Conservation (phyloP, 306 rosid genomes). For the Benincasa hispida region DNA sequence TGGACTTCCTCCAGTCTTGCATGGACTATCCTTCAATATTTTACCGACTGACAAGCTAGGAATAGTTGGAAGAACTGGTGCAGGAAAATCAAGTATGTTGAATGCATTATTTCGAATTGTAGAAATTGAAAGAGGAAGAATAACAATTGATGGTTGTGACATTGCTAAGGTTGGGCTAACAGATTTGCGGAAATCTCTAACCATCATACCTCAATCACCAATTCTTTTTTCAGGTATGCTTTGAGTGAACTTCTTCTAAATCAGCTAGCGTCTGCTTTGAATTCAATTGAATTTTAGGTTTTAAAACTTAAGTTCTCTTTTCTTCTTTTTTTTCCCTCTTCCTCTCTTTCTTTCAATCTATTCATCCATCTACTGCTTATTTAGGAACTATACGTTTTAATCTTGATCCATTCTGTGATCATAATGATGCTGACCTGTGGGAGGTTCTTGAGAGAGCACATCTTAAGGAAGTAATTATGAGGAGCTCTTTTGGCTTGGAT, state of each 20-base stretch:
- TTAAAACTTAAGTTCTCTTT: neutral
- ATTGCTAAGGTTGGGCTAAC: constrained; percentile 53
- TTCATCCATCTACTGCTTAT: neutral
- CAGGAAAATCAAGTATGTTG: constrained; percentile 93
- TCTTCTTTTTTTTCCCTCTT: neutral
- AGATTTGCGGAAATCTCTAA: constrained; percentile 63
- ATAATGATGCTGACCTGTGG: constrained; percentile 79
- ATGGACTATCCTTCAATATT: constrained; percentile 53
- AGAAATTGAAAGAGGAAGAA: constrained; percentile 62
- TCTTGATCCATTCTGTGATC: constrained; percentile 76
- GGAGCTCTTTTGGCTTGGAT: constrained; percentile 71
- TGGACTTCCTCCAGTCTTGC: constrained; percentile 79
- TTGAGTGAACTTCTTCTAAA: neutral
- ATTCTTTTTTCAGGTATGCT: constrained; percentile 74
- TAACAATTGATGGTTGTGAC: constrained; percentile 56
- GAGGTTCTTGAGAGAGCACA: constrained; percentile 79
- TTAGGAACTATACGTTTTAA: constrained; percentile 76
- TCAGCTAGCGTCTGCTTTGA: neutral
- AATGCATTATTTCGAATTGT: constrained; percentile 77
- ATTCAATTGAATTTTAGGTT: neutral
- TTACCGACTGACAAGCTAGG: constrained; percentile 75
- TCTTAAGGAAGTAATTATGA: constrained; percentile 54
- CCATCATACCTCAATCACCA: constrained; percentile 87
- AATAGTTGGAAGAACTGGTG: constrained; percentile 92
- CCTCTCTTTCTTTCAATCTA: neutral